Base-by-base conservation (phyloP, 176 grass and related monocot genomes). In the Musa beccarii region DNA sequence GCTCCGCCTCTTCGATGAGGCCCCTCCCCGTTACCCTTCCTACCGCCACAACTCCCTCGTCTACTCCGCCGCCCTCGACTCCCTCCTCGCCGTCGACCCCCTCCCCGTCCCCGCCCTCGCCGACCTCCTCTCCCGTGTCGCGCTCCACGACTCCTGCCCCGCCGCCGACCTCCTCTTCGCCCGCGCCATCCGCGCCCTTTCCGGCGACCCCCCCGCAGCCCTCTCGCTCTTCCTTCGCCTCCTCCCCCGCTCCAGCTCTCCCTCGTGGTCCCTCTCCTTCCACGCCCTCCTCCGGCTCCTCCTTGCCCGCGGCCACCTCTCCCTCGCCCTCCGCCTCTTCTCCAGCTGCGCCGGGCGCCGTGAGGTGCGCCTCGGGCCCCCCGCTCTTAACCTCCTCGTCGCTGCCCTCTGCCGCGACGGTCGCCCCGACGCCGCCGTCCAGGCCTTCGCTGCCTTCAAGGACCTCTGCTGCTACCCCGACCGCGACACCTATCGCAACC, bases 241-340 rank as follows among this genome's bases (percentile, higher is more conserved):
- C 5, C 77, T 92, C 9, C 83, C 85, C 0, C 61, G 52, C 79
- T 92, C 89, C 54, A 88, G 70, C 10, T 75, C 79, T 23, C 85
- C 84, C 19, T 85, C 85, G 3, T 96, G 93, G 89, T 84, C 85
- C 10, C 79, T 69, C 57, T 96, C 93, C 70, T 92, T 92, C 79
- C 79, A 91, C 69, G 86, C 83, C 52, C 52, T 92, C 54, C 85
- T 96, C 85, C 80, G 73, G 25, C 80, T 63, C 66, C 87, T 88
- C 43, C 53, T 90, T 63, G 78, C 79, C 62, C 54, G 59, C 3
- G 68, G 77, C 24, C 76, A 77, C 29, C 85, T 84, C 49, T 74
- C 72, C 1, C 82, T 87, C 2, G 89, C 89, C 0, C 51, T 89
- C 24, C 51, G 66, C 49, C 49, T 96, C 16, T 80, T 96, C 67